A percentile compares a stretch with the other conserved stretches of the same genome.
phyloP scores from a whole-genome alignment of 2,329 filamentous ascomycete genomes.

The Phyllosticta capitalensis region DNA sequence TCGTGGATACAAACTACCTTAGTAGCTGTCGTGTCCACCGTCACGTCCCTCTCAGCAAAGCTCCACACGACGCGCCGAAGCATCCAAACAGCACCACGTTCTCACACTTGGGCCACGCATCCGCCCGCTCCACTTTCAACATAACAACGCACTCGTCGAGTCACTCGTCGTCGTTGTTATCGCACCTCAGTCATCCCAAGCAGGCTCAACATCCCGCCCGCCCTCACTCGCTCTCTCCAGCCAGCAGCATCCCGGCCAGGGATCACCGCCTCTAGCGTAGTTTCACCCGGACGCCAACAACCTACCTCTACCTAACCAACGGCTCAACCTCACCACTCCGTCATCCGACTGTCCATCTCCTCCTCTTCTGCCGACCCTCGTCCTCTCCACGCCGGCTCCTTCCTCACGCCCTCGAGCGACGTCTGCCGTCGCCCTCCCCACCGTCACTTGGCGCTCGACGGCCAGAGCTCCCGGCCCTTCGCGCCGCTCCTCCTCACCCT shows the following conservation, averaged over 20 bases:
- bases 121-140: background rate
- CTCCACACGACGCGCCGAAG: background rate
- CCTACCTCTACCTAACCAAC: constrained; percentile 1
- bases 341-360: constrained; percentile 1
- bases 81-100: background rate
- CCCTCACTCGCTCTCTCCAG: background rate
- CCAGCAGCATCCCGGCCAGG: background rate
- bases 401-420: background rate
- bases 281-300: constrained; percentile 8
- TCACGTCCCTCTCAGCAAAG: background rate
- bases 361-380: constrained; percentile 1
- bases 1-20: too few relatives aligned
- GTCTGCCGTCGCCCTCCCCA: constrained; percentile 5
- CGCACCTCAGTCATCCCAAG: too few relatives aligned
- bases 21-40: too few relatives aligned
- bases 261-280: constrained; percentile 8
- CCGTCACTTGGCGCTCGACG: constrained; percentile 5
- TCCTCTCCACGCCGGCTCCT: background rate
- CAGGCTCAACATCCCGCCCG: too few relatives aligned
- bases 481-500: constrained; percentile 6
- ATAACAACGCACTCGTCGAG: background rate
- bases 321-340: constrained; percentile 2
- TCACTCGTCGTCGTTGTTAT: background rate
- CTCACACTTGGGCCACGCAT: background rate
- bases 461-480: constrained; percentile 10